Evolutionary conservation across 768 basidiomycete genomes (phyloP).

Genomic region (Terana coerulea): DNA sequence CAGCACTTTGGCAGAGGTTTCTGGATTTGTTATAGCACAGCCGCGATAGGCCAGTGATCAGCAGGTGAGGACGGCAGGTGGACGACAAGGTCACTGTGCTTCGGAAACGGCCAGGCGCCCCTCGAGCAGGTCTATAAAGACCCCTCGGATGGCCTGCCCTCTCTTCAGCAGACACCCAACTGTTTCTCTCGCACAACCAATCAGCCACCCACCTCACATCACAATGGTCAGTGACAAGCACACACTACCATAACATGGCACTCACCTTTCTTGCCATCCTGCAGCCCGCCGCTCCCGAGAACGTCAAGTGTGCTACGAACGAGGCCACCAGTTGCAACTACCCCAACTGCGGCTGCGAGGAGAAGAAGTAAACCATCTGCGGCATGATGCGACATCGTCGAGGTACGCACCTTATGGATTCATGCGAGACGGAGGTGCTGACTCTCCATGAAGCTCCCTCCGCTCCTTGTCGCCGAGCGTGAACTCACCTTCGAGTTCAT

Average conservation of each 20-base stretch:
- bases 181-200: background rate
- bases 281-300: slow-evolving; percentile 14
- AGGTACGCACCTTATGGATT: too few species aligned
- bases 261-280: background rate
- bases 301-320: slow-evolving; percentile 11
- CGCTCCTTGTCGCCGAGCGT: too few species aligned
- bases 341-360: slow-evolving; percentile 15
- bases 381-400: too few species aligned
- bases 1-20: too few species aligned
- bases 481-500: too few species aligned
- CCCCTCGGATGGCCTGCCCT: background rate
- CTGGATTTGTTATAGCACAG: too few species aligned
- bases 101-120: slow-evolving; percentile 1
- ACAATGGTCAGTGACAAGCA: slow-evolving; percentile 10
- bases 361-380: slow-evolving; percentile 8
- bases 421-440: too few species aligned
- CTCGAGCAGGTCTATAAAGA: slow-evolving; percentile 1
- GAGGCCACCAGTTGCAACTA: slow-evolving; percentile 9
- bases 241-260: too few species aligned
- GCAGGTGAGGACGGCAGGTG: background rate
- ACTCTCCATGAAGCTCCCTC: too few species aligned
- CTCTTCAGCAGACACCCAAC: slow-evolving; percentile 6
- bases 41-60: too few species aligned
- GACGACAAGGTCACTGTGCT: background rate
- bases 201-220: background rate